phyloP scores from a whole-genome alignment of 2,329 filamentous ascomycete genomes.

The Monosporascus sp. region DNA sequence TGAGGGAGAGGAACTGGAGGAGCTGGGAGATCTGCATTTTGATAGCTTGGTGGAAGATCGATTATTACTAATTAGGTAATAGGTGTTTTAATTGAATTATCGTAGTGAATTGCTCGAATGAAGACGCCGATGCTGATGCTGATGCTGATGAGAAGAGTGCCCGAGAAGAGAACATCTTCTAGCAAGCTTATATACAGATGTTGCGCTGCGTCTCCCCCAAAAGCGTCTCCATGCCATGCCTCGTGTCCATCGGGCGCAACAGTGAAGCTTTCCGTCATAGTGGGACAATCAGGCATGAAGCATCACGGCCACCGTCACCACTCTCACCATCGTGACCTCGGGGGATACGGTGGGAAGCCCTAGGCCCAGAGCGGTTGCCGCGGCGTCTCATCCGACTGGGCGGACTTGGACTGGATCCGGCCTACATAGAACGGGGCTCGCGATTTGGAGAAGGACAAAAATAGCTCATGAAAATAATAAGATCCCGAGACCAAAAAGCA shows the following conservation, averaged over 20 bases:
- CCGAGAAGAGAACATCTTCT: neutral
- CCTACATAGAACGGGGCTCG: no score
- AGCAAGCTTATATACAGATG: neutral
- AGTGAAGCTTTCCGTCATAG: no score
- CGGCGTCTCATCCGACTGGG: no score
- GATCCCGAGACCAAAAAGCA: no score
- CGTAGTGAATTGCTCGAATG: neutral
- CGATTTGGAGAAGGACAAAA: no score
- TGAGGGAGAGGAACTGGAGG: constrained; percentile 21
- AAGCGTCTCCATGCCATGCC: neutral
- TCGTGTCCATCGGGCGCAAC: neutral
- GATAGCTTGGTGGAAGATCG: neutral
- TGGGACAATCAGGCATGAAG: no score
- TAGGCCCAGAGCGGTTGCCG: no score
- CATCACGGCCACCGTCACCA: no score
- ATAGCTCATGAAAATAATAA: no score
- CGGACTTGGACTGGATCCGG: no score
- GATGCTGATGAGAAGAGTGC: neutral
- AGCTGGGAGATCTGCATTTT: constrained; percentile 26
- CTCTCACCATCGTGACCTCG: no score
- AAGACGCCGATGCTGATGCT: neutral
- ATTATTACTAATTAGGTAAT: neutral
- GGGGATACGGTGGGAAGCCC: no score
- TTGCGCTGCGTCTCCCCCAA: neutral
- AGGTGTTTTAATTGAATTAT: constrained; percentile 1